Evolutionary conservation across 2,329 filamentous ascomycete species (phyloP), one percentile per base, ranked within the genome.

Genomic region (Clonostachys sp.): DNA sequence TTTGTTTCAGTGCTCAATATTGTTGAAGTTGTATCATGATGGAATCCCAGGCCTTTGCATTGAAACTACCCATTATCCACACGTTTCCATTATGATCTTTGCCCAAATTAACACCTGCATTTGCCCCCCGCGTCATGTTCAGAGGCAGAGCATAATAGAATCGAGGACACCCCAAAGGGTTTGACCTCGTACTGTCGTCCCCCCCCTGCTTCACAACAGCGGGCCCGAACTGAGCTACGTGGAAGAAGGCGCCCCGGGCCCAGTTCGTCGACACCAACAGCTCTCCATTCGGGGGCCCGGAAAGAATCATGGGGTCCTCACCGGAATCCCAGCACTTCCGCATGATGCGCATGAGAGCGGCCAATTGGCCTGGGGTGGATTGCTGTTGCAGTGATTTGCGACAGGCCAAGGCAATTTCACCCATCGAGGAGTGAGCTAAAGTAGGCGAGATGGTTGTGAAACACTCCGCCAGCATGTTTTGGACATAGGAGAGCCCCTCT

Each of bases 211-310:
- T 47, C 14, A 62, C 24, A 10, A 61, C 55, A 2, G 62, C 64
- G 3, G 57, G 48, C 4, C 59, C 57, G 44, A 74, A 73, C 53
- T 73, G 67, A 6, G 58, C 54, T 2, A 52, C 47, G 3, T 62
- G 53, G 41, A 63, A 65, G 18, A 73, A 55, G 36, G 61, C 55
- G 7, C 57, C 65, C 40, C 63, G 62, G 5, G 61, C 55, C 66
- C 67, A 71, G 50, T 74, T 74, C 10, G 59, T 66, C 35, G 65
- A 59, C 3, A 54, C 48, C 17, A 74, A 45, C 9, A 72, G 55
- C 12, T 62, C 34, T 34, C 57, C 56, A 36, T 59, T 53, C 0
- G 63, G 34, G 12, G 63, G 57, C 5, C 70, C 67, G 35, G 60
- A 66, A 1, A 64, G 14, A 2, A 64, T 44, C 1, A 55, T 49